Conservation (phyloP, 352 stramenopile species). For the Aphanomyces euteiches region DNA sequence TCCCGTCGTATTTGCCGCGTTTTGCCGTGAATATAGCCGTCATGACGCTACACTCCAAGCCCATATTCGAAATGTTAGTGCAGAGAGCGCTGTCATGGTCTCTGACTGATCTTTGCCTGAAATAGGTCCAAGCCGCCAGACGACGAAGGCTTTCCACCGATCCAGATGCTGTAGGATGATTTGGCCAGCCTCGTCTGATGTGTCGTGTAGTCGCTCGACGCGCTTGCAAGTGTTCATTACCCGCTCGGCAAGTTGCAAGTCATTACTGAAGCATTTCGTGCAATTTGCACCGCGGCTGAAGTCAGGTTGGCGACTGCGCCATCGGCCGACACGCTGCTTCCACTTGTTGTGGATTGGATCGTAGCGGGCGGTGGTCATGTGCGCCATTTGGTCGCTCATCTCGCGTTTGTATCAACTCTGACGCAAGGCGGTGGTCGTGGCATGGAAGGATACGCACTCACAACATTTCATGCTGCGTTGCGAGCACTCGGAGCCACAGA, state of each 20-base stretch:
- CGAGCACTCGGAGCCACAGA: slow-evolving; percentile 53
- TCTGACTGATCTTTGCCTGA: not conserved
- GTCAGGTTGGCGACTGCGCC: slow-evolving; percentile 54
- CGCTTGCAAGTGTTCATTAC: slow-evolving; percentile 47
- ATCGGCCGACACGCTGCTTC: slow-evolving; percentile 68
- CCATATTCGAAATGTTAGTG: slow-evolving; percentile 44
- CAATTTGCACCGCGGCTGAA: slow-evolving; percentile 65
- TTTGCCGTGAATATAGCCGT: slow-evolving; percentile 44
- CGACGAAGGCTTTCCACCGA: slow-evolving; percentile 18
- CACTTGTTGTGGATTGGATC: slow-evolving; percentile 57
- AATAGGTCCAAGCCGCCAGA: slow-evolving; percentile 21
- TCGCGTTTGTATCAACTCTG: slow-evolving; percentile 75
- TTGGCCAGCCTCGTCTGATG: too few relatives aligned
- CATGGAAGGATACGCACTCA: slow-evolving; percentile 73
- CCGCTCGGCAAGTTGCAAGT: slow-evolving; percentile 63
- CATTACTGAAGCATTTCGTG: slow-evolving; percentile 54
- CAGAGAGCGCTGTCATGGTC: too few relatives aligned
- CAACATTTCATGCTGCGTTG: slow-evolving; percentile 65
- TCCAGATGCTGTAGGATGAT: too few relatives aligned
- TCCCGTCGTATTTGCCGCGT: slow-evolving; percentile 50
- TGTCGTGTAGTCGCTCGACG: slow-evolving; percentile 1
- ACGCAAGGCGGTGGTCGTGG: slow-evolving; percentile 69
- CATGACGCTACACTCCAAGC: slow-evolving; percentile 47
- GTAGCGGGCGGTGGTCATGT: not conserved
- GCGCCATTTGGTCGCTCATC: slow-evolving; percentile 60